Base-by-base conservation (phyloP, 23 red algal genomes). In the Gracilaria caudata region DNA sequence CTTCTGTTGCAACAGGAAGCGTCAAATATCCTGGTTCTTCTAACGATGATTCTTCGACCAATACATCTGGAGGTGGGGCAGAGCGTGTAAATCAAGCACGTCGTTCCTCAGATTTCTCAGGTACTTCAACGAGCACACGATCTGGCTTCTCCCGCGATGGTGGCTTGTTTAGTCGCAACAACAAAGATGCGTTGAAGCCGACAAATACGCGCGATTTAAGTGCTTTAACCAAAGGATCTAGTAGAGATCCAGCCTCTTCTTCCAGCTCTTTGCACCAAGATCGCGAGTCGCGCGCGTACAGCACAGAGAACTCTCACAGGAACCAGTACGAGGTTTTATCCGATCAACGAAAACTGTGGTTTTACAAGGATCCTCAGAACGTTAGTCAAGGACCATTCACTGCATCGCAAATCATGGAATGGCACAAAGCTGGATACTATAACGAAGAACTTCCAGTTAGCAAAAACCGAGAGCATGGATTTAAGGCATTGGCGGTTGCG, bases 381-480 rank as follows among this genome's bases (percentile, higher is more conserved):
- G 64, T 83, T 25, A 84, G 49, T 19, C 92, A 94, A 61, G 92
- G 92, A 40, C 92, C 92, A 35, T 94, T 94, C 57, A 71, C 74
- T n/a, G 83, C 70, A 24, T 39, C 63, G 2, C 92, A 94, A 63
- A 74, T 94, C 23, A 71, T 94, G 43, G 80, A 94, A 41, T 94
- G 92, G 92, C 80, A 90, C 20, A 79, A 79, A 26, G 92, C 63
- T 23, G 92, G 92, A 20, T 94, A 94, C 51, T 94, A 94, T 70
- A 68, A 90, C 86, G 84, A 66, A 41, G 92, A 94, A 51, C 83
- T 94, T 40, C 92, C 92, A 0, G 82, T 87, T 25, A 89, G 82
- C 28, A 83, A 84, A 32, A 47, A 73, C 10, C 32, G 63, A 19
- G 82, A 87, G 38, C 68, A 81, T 77, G 84, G 78, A 43, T 86